Evolutionary conservation across 208 protist genomes (phyloP), one percentile per base, ranked within the genome.

Genomic region (Leishmania lainsoni): DNA sequence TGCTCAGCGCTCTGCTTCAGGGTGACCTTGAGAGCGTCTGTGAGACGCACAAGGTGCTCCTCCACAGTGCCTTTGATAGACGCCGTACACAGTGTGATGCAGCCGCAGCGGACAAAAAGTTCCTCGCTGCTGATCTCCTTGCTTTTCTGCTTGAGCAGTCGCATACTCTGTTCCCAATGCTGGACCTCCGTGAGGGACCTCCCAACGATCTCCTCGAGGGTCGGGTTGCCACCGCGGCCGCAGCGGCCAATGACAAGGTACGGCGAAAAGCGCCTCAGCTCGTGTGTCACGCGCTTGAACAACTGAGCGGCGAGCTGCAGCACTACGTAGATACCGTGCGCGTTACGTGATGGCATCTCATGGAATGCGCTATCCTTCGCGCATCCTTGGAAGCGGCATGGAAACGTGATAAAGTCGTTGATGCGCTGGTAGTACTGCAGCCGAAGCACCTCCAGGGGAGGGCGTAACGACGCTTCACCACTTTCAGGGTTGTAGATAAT

Each of bases 131-230:
- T 98, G 73, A 98, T 97, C 76, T 99, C 97, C 87, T 98, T 98
- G 42, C 94, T 95, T 83, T 98, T 98, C 78, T 97, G 89, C 88
- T 99, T 99, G 20, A 99, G 88, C 74, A 99, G 84, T 14, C 95
- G 94, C 76, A 99, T 96, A 81, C 98, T 98, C 85, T 95, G 91
- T 85, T 99, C 98, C 95, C 94, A 99, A 77, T 99, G 95, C 75
- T 93, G 90, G n/a, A 98, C 95, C 81, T 99, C 94, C 5, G 85
- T 94, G 58, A 99, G 81, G 45, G 96, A 85, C 74, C 92, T 81
- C 35, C 89, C 89, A 17, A 98, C 95, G 81, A 99, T 96, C 39
- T 93, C 89, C 82, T 99, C 96, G 8, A 99, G 72, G 35, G 92
- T 87, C 2, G 94, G 94, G 79, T 92, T 96, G 26, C 81, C 91